Evolutionary conservation across 768 basidiomycete species (phyloP).

Genomic region (Candolleomyces efflorescens): DNA sequence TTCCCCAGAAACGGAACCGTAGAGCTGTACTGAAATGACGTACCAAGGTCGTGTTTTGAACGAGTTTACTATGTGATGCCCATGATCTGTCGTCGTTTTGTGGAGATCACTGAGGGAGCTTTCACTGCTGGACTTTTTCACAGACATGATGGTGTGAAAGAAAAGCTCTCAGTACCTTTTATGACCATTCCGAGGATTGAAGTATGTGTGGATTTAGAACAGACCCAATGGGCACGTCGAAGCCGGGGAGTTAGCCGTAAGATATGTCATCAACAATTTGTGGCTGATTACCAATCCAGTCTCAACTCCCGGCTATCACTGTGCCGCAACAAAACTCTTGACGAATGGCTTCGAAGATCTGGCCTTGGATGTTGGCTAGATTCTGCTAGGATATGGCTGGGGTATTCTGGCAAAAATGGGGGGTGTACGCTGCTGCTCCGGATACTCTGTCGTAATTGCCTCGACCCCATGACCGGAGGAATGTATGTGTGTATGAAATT

Average conservation of each 20-base stretch:
- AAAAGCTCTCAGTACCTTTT: neutral
- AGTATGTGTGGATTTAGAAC: neutral
- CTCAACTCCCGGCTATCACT: neutral
- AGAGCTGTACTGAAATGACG: neutral
- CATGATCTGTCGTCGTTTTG: neutral
- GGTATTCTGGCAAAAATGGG: no score
- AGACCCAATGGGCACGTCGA: neutral
- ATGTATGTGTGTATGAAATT: no score
- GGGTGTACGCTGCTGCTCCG: no score
- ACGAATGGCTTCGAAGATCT: no score
- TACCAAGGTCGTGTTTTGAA: constrained; percentile 10
- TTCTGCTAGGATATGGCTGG: no score
- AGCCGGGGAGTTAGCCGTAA: neutral
- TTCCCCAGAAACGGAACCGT: no score
- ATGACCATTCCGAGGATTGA: neutral
- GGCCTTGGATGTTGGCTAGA: no score
- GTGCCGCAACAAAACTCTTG: neutral
- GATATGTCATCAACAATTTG: neutral
- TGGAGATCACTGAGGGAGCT: neutral
- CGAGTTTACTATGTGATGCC: neutral
- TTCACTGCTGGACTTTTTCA: neutral
- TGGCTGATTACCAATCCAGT: neutral
- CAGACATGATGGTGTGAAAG: neutral
- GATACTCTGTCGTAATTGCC: no score
- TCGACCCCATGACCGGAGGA: no score